These are phyloP conservation scores for Fusarium avenaceum DNA, from an alignment of 2,329 filamentous ascomycete species.

Conservation along the genomic window DNA sequence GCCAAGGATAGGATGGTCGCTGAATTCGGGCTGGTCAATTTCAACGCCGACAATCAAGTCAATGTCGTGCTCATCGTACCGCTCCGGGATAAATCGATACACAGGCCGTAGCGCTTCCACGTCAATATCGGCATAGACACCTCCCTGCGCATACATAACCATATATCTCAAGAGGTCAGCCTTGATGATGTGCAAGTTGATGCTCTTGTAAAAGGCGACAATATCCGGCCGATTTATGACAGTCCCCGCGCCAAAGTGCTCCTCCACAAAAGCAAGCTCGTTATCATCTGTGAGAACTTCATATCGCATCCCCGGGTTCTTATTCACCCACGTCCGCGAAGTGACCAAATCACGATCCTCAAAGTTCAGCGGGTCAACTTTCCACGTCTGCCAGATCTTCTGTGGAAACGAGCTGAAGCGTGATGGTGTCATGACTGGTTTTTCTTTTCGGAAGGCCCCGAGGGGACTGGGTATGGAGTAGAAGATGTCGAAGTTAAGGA, in stretches of 20 bases:
- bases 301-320: slow-evolving; percentile 76
- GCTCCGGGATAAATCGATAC: slow-evolving; percentile 59
- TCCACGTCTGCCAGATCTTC: slow-evolving; percentile 86
- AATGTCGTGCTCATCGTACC: slow-evolving; percentile 73
- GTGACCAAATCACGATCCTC: slow-evolving; percentile 72
- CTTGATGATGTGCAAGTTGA: slow-evolving; percentile 74
- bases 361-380: slow-evolving; percentile 75
- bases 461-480: slow-evolving; percentile 47
- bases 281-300: slow-evolving; percentile 79
- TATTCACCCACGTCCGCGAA: slow-evolving; percentile 74
- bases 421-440: slow-evolving; percentile 16
- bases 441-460: slow-evolving; percentile 32
- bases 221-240: slow-evolving; percentile 75
- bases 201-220: slow-evolving; percentile 69
- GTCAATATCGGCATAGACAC: slow-evolving; percentile 74
- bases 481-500: slow-evolving; percentile 61
- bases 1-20: slow-evolving; percentile 74
- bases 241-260: slow-evolving; percentile 76
- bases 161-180: slow-evolving; percentile 78
- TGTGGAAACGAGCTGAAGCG: slow-evolving; percentile 64
- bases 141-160: slow-evolving; percentile 80
- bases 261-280: slow-evolving; percentile 75
- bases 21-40: slow-evolving; percentile 77
- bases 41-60: slow-evolving; percentile 79
- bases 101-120: slow-evolving; percentile 55